A percentile compares a stretch with the other conserved stretches of the same genome.
phyloP scores from a whole-genome alignment of 306 rosid species.

The Sechiopsis laciniata region DNA sequence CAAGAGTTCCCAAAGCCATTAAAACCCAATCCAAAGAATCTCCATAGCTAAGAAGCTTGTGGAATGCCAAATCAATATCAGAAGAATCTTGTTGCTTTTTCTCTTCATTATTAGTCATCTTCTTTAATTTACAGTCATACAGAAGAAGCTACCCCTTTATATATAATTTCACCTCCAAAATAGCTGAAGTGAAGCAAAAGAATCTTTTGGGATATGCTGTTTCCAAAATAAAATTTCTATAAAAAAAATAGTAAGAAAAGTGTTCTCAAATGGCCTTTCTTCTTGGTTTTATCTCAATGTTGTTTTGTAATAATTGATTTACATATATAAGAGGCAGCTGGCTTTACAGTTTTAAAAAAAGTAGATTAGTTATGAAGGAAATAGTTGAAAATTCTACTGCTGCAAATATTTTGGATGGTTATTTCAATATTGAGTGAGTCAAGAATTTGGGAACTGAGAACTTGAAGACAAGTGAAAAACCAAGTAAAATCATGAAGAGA shows the following conservation, averaged over 20 bases:
- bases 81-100: slow-evolving; percentile 27
- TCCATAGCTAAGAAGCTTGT: slow-evolving; percentile 59
- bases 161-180: not conserved
- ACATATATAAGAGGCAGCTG: not conserved
- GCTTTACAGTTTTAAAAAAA: not conserved
- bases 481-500: no score
- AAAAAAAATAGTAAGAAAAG: not conserved
- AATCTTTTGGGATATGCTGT: slow-evolving; percentile 10
- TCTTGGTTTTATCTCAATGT: slow-evolving; percentile 15
- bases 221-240: not conserved
- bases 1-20: slow-evolving; percentile 60
- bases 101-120: slow-evolving; percentile 7
- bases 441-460: not conserved
- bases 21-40: slow-evolving; percentile 63
- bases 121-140: not conserved
- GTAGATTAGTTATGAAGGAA: not conserved
- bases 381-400: not conserved
- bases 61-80: slow-evolving; percentile 32
- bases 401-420: not conserved
- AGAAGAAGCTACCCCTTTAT: no score
- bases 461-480: no score
- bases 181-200: not conserved
- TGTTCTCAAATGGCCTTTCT: not conserved
- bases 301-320: not conserved
- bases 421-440: not conserved